Evolutionary conservation across 495 filamentous ascomycete genomes (phyloP).

Genomic region (Astrocystis sublimbata): DNA sequence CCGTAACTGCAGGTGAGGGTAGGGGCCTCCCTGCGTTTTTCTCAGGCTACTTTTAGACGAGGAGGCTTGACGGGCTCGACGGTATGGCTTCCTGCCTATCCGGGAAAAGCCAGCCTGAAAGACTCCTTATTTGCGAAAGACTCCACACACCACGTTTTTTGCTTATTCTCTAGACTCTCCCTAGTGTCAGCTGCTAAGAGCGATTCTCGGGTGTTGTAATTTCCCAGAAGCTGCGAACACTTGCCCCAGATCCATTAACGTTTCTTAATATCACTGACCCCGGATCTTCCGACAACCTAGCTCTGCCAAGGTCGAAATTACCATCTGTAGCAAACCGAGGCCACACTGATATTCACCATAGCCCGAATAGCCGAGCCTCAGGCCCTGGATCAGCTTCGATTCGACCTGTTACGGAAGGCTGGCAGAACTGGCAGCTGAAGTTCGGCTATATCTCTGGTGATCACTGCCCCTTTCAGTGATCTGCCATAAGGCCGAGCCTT

Average conservation of each 20-base stretch:
- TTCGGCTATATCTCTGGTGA: conserved; percentile 11
- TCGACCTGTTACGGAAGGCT: conserved; percentile 7
- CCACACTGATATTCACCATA: background rate
- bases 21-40: background rate
- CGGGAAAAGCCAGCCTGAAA: conserved; percentile 3
- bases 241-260: background rate
- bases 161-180: background rate
- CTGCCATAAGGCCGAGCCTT: conserved; percentile 7
- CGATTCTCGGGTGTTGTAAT: background rate
- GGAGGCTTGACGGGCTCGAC: conserved; percentile 10
- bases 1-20: background rate
- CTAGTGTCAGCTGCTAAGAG: conserved; percentile 9
- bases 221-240: conserved; percentile 8
- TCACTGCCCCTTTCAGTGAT: background rate
- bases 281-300: background rate
- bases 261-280: background rate
- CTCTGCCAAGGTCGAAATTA: background rate
- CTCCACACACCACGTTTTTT: conserved; percentile 14
- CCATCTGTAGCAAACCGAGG: background rate
- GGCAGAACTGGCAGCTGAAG: conserved; percentile 10
- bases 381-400: background rate
- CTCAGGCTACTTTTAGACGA: conserved; percentile 2
- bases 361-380: conserved; percentile 9
- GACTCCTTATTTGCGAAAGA: background rate
- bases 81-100: conserved; percentile 10